phyloP scores from a whole-genome alignment of 768 basidiomycete species.

The Mrakia frigida region DNA sequence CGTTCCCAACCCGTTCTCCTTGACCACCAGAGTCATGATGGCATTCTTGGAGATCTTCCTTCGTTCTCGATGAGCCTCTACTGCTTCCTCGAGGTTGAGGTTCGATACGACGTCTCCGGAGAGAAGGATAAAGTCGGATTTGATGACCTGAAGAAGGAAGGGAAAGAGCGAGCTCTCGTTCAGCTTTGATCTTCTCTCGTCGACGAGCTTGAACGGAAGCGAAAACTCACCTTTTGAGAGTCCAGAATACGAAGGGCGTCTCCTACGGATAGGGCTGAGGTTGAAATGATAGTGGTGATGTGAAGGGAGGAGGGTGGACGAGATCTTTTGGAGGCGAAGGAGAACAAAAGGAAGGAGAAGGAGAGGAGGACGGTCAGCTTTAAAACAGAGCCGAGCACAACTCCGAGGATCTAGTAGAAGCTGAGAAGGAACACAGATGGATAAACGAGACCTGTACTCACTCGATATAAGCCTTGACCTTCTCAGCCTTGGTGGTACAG shows the following conservation, averaged over 20 bases:
- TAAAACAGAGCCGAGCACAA: neutral
- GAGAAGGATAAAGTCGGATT: conserved; percentile 45
- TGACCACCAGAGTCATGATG: conserved; percentile 93
- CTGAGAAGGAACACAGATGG: neutral
- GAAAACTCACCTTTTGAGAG: conserved; percentile 2
- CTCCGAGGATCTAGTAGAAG: neutral
- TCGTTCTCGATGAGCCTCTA: conserved; percentile 79
- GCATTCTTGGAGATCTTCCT: conserved; percentile 82
- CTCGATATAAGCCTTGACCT: conserved; percentile 79
- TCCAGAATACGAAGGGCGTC: conserved; percentile 45
- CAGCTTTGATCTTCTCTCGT: too few relatives aligned
- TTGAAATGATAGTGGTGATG: conserved; percentile 77
- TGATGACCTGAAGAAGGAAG: conserved; percentile 39
- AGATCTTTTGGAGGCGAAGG: conserved; percentile 22
- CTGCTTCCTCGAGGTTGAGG: conserved; percentile 80
- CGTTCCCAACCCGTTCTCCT: conserved; percentile 56
- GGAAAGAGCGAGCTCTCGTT: neutral
- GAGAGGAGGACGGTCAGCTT: conserved; percentile 6
- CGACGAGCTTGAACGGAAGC: neutral
- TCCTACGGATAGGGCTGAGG: conserved; percentile 46
- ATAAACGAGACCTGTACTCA: conserved; percentile 40
- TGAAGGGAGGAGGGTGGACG: conserved; percentile 70
- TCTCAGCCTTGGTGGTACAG: conserved; percentile 81
- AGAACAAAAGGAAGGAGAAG: conserved; percentile 4
- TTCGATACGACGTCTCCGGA: conserved; percentile 68